phyloP scores from a whole-genome alignment of 1,139 yeast species.

The Lodderomyces parapsilosis region DNA sequence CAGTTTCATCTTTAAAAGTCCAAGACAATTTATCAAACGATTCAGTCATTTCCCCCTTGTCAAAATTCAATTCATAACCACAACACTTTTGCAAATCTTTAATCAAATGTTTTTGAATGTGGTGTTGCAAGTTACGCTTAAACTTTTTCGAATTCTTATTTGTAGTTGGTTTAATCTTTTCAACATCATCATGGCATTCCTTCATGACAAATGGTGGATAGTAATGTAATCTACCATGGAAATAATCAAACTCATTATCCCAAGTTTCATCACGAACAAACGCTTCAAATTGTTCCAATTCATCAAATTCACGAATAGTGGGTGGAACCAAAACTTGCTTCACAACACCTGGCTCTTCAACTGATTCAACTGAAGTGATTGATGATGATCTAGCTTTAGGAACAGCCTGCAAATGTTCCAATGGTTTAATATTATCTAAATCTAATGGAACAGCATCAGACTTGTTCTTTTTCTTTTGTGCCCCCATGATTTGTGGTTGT shows the following conservation, averaged over 20 bases:
- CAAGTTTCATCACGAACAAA: constrained; percentile 71
- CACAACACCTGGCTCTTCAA: constrained; percentile 26
- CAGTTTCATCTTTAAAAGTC: constrained; percentile 53
- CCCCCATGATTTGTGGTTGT: constrained; percentile 13
- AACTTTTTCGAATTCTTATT: constrained; percentile 72
- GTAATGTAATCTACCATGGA: constrained; percentile 65
- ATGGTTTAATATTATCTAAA: constrained; percentile 38
- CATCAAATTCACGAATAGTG: constrained; percentile 56
- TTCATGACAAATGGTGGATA: constrained; percentile 72
- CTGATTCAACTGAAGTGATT: constrained; percentile 34
- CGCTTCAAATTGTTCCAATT: constrained; percentile 59
- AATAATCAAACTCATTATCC: constrained; percentile 70
- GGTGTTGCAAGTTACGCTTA: constrained; percentile 74
- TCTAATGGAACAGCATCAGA: constrained; percentile 22
- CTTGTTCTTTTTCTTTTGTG: constrained; percentile 15
- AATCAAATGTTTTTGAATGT: constrained; percentile 67
- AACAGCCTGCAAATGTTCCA: constrained; percentile 39
- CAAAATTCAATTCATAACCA: constrained; percentile 56
- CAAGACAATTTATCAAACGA: constrained; percentile 46
- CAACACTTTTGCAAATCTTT: constrained; percentile 63
- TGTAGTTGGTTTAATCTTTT: constrained; percentile 70
- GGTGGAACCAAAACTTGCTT: constrained; percentile 38
- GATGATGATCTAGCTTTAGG: constrained; percentile 37
- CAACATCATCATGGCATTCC: constrained; percentile 67
- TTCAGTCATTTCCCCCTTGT: constrained; percentile 49